Percentiles rank a stretch among this genome's conserved stretches.
Evolutionary conservation across 371 early-diverging fungal species (phyloP).

Genomic region (Saksenaea oblongispora): DNA sequence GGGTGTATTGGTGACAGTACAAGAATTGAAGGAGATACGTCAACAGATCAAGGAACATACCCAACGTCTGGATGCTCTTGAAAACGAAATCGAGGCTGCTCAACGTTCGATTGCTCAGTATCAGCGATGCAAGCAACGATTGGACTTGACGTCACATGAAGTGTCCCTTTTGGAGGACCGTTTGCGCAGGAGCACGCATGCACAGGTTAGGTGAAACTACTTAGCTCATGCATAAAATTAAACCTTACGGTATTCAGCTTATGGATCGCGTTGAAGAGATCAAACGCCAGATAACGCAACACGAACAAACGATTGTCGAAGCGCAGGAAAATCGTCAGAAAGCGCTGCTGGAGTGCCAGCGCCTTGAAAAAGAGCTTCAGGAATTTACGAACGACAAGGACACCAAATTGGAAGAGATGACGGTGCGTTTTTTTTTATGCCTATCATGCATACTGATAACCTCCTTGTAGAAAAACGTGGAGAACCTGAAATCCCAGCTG

Average conservation of each 20-base stretch:
- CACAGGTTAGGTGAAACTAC: constrained; percentile 41
- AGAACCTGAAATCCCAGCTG: constrained; percentile 55
- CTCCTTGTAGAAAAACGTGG: constrained; percentile 56
- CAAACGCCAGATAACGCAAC: constrained; percentile 32
- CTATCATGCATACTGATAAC: constrained; percentile 2
- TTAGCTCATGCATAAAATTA: not conserved
- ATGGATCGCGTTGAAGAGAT: constrained; percentile 49
- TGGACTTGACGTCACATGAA: constrained; percentile 78
- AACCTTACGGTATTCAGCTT: constrained; percentile 25
- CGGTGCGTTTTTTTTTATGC: constrained; percentile 42
- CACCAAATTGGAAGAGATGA: constrained; percentile 78
- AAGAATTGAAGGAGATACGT: constrained; percentile 63
- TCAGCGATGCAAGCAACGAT: constrained; percentile 52
- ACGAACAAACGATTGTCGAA: constrained; percentile 31
- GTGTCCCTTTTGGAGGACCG: constrained; percentile 69
- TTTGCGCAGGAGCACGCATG: constrained; percentile 69
- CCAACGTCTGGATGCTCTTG: constrained; percentile 46
- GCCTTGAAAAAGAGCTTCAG: constrained; percentile 86
- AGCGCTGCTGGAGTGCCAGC: constrained; percentile 42
- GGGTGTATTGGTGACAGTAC: constrained; percentile 77
- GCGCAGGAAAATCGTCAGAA: constrained; percentile 46
- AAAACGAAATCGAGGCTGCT: constrained; percentile 39
- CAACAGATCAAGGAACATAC: constrained; percentile 49
- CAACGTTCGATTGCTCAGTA: constrained; percentile 48
- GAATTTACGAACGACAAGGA: constrained; percentile 86